Conservation (phyloP, 2,329 filamentous ascomycete genomes). For the Talaromyces sp. region DNA sequence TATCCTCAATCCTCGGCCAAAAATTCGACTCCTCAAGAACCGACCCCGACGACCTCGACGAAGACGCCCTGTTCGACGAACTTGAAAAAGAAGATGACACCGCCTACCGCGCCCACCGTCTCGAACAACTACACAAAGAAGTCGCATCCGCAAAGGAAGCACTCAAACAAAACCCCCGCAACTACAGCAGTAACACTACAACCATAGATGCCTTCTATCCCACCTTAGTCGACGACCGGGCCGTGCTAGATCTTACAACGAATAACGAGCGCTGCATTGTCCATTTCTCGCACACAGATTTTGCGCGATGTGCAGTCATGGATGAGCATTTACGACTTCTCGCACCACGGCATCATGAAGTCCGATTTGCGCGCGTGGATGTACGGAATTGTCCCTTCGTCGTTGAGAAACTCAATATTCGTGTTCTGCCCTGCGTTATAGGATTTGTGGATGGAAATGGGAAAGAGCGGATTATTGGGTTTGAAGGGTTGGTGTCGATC, state of each 20-base stretch:
- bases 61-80: conserved; percentile 59
- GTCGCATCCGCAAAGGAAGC: conserved; percentile 49
- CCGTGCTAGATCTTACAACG: conserved; percentile 59
- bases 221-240: conserved; percentile 51
- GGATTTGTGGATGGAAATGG: conserved; percentile 47
- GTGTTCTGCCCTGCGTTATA: conserved; percentile 49
- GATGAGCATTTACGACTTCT: conserved; percentile 54
- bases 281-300: conserved; percentile 64
- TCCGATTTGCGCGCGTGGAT: conserved; percentile 45
- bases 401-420: conserved; percentile 46
- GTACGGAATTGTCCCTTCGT: conserved; percentile 48
- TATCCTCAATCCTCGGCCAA: conserved; percentile 16
- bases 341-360: conserved; percentile 39
- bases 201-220: conserved; percentile 30
- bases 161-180: conserved; percentile 32
- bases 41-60: conserved; percentile 48
- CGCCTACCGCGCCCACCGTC: conserved; percentile 55
- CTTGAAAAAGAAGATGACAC: conserved; percentile 54
- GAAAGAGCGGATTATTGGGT: conserved; percentile 46
- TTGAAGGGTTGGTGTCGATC: conserved; percentile 46
- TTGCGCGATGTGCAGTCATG: conserved; percentile 61
- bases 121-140: conserved; percentile 59
- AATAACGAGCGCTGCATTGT: conserved; percentile 56
- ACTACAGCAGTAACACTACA: conserved; percentile 11
- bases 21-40: conserved; percentile 31